phyloP scores from a whole-genome alignment of 2,329 filamentous ascomycete species.

The Botryotinia convoluta region DNA sequence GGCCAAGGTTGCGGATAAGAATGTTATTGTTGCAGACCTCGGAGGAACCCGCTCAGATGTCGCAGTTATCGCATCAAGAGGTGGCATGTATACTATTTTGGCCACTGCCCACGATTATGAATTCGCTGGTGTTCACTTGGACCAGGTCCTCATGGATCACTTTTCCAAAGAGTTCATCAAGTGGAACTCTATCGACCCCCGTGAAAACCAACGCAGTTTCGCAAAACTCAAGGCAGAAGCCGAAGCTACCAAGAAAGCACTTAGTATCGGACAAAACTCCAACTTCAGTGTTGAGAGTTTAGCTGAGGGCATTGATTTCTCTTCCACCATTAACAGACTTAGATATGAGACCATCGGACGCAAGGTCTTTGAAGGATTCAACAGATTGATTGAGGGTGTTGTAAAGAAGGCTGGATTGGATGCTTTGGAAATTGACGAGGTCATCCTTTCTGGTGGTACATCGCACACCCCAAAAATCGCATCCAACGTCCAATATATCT shows the following conservation, averaged over 20 bases:
- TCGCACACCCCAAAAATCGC: constrained; percentile 94
- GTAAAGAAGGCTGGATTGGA: constrained; percentile 92
- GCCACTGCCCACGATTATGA: constrained; percentile 96
- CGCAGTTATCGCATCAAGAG: constrained; percentile 83
- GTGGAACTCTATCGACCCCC: constrained; percentile 82
- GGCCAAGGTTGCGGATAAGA: constrained; percentile 75
- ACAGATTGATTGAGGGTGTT: constrained; percentile 76
- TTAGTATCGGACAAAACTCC: constrained; percentile 84
- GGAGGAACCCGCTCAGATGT: constrained; percentile 92
- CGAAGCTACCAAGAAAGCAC: constrained; percentile 86
- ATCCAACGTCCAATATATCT: constrained; percentile 72
- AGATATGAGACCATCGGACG: constrained; percentile 86
- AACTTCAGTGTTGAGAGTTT: constrained; percentile 92
- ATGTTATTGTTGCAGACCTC: constrained; percentile 85
- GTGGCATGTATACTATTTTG: constrained; percentile 93
- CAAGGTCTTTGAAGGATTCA: constrained; percentile 87
- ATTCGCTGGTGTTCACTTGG: constrained; percentile 79
- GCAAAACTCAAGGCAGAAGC: constrained; percentile 92
- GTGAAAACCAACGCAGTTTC: constrained; percentile 74
- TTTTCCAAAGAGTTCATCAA: constrained; percentile 99
- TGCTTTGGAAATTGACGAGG: constrained; percentile 88
- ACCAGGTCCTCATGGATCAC: constrained; percentile 90
- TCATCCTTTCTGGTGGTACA: constrained; percentile 88
- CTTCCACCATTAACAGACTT: constrained; percentile 85
- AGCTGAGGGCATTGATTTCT: constrained; percentile 85